Conservation (phyloP, 106 monocot species). For the Dactylorhiza incarnata region DNA sequence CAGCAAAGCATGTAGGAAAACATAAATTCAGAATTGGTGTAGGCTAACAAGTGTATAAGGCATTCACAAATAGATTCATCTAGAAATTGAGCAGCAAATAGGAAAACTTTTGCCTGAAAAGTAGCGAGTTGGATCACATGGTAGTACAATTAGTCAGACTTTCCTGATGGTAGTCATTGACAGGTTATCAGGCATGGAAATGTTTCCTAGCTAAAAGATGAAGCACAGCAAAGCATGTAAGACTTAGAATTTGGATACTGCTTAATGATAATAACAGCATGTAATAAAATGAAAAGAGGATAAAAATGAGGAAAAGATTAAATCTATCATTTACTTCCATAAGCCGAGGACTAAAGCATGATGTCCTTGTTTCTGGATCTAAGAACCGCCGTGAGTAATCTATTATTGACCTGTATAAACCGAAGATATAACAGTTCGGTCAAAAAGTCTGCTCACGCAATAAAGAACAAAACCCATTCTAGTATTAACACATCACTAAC, state of each 20-base stretch:
- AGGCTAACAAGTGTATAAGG: too few relatives aligned
- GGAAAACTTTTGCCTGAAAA: neutral
- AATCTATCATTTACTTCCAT: constrained; percentile 61
- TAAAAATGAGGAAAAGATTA: neutral
- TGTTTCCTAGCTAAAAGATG: too few relatives aligned
- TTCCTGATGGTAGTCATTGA: too few relatives aligned
- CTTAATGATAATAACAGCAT: neutral
- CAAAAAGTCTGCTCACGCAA: neutral
- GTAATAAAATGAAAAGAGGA: neutral
- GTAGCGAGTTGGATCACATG: too few relatives aligned
- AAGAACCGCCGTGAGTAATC: constrained; percentile 69
- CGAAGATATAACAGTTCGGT: neutral
- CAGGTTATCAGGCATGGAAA: too few relatives aligned
- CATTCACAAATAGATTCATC: too few relatives aligned
- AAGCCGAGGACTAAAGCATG: constrained; percentile 76
- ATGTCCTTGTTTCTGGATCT: constrained; percentile 51
- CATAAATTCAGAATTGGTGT: neutral
- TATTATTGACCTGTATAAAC: constrained; percentile 67
- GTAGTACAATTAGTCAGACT: too few relatives aligned
- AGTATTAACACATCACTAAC: neutral
- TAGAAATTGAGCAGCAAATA: too few relatives aligned
- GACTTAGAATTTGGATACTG: neutral
- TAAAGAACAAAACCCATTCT: neutral
- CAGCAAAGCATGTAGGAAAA: too few relatives aligned
- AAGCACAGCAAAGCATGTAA: neutral